Evolutionary conservation across 257 asterid genomes (phyloP), one percentile per base, ranked within the genome.

Genomic region (Catharanthus roseus): DNA sequence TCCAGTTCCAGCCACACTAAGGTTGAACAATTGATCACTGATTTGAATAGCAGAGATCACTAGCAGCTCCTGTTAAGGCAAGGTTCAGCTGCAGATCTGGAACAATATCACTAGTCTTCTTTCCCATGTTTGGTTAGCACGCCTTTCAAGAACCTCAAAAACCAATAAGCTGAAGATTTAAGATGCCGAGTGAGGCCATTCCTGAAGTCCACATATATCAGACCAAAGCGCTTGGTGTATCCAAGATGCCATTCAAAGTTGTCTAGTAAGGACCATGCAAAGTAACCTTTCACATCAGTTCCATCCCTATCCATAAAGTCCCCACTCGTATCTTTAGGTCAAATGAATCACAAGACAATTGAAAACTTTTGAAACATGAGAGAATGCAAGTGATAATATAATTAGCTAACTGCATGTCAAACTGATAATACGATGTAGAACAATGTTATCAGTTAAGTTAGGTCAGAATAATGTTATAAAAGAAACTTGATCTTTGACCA

Each of bases 161-260:
- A 86, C 88, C 88, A 86, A 75, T 84, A 74, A 74, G 90, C 90
- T 18, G 90, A 82, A 23, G 86, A 80, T 77, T 86, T 83, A 13
- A 75, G 80, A 68, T 78, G 88, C 0, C 86, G 75, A 15, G 73
- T 64, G 54, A 80, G 77, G 69, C 77, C 76, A 26, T 82, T 78
- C 68, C 65, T 69, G 74, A 36, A 84, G 86, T 86, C 89, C 56
- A 84, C 88, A 15, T 79, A 82, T 51, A 81, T 60, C 72, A 68
- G 70, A 45, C 82, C 81, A n/a, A 72, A 77, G 62, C 74, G 77
- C 72, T 77, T 77, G 42, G 77, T 77, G 51, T 77, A 77, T 39
- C 81, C 81, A 54, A 72, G 60, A 41, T 38, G 76, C 77, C 81
- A 77, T 18, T 77, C 81, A 36, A 77, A 77, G 71, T 77, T 77